Evolutionary conservation across 2,329 filamentous ascomycete genomes (phyloP).

Genomic region (Aureobasidium subglaciale): DNA sequence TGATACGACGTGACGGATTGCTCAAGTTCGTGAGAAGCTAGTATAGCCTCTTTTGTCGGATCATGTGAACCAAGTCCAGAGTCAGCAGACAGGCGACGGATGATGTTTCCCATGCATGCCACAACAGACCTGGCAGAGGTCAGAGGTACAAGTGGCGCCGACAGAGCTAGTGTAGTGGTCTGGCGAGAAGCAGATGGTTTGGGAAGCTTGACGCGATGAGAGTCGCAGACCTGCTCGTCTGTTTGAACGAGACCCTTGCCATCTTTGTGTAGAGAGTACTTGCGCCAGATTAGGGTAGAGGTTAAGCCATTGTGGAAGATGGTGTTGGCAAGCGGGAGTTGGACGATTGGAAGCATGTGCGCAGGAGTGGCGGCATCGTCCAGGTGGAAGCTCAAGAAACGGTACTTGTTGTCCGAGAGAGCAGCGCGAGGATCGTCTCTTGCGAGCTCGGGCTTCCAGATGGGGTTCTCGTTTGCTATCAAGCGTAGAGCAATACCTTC

Average conservation of each 20-base stretch:
- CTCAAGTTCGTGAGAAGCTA: constrained; percentile 69
- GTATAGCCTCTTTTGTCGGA: constrained; percentile 28
- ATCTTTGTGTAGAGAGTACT: neutral
- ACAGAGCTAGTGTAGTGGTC: constrained; percentile 19
- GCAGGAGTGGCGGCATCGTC: neutral
- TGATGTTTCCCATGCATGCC: constrained; percentile 69
- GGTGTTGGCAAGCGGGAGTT: constrained; percentile 67
- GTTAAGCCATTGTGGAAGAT: constrained; percentile 63
- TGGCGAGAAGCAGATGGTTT: neutral
- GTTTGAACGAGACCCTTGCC: neutral
- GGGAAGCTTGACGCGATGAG: constrained; percentile 7
- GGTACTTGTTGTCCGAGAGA: neutral
- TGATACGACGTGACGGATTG: constrained; percentile 54
- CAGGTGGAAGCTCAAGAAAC: constrained; percentile 4
- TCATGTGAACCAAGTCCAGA: constrained; percentile 23
- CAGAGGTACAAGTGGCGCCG: constrained; percentile 54
- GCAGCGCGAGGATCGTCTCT: neutral
- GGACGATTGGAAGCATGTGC: constrained; percentile 17
- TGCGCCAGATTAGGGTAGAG: constrained; percentile 45
- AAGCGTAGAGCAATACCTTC: constrained; percentile 1
- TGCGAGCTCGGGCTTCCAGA: neutral
- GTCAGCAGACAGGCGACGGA: constrained; percentile 51
- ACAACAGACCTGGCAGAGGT: constrained; percentile 56
- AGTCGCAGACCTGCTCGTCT: constrained; percentile 4
- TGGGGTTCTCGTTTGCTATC: neutral